Evolutionary conservation across 176 grass and related monocot species (phyloP), one percentile per base, ranked within the genome.

Genomic region (Avena eriantha): DNA sequence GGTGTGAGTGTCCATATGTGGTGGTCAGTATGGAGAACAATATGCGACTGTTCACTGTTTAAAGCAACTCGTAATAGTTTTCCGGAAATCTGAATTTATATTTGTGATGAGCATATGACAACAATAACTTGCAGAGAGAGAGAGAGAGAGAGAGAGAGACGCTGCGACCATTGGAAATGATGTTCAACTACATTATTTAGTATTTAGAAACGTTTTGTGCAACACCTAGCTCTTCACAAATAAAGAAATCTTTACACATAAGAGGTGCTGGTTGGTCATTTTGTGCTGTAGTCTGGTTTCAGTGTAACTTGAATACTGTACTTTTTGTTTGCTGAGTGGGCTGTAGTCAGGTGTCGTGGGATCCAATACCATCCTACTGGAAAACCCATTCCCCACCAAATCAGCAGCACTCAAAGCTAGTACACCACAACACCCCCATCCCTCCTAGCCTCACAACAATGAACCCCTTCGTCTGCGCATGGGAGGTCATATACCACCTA

Each of bases 151-250:
- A 64, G 3, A 80, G 14, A 23, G 21, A 80, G n/a, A 31, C 2
- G 12, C 16, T 78, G 75, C 12, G 36, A 57, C 75, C 10, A 14
- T 10, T n/a, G 31, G 31, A 57, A 6, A 54, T 39, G 51, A 78
- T 78, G 31, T 13, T 78, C 29, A 78, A 78, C 75, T 57, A 77
- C 29, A 77, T 56, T 77, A 77, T 35, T 77, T 35, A 55, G 50
- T 77, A 77, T 35, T 77, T 35, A 55, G 50, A 66, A 66, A 66
- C 50, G 29, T 77, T 33, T 55, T 35, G 29, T 5, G 26, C 0
- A 31, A 16, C 11, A 55, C 74, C 49, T 77, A 35, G 24, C 16
- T 21, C 55, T 35, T 21, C 31, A 29, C 74, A 57, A 77, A 78
- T 66, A 66, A 66, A 33, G 63, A 66, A 31, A 66, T 66, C 63